phyloP scores from a whole-genome alignment of 306 rosid species.

The Morella rubra region DNA sequence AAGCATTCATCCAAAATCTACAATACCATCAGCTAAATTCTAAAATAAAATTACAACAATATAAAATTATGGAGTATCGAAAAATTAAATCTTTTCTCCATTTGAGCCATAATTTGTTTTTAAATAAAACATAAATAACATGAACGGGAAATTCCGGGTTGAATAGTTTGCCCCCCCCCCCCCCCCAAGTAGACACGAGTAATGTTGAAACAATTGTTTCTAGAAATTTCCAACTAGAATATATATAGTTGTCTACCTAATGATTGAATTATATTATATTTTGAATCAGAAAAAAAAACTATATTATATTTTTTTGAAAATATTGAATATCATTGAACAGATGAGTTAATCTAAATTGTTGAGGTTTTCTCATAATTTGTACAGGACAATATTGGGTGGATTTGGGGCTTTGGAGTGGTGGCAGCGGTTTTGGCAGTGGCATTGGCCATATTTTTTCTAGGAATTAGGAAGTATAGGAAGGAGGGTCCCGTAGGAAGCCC shows the following conservation, averaged over 20 bases:
- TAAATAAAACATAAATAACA: too few relatives aligned
- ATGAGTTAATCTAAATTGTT: not conserved
- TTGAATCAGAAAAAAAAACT: not conserved
- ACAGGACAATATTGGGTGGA: constrained; percentile 79
- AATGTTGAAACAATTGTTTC: not conserved
- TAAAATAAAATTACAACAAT: too few relatives aligned
- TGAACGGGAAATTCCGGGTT: too few relatives aligned
- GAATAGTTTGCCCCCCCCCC: constrained; percentile 64
- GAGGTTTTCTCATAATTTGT: not conserved
- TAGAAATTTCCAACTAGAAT: too few relatives aligned
- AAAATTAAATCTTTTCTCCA: too few relatives aligned
- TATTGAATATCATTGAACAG: not conserved
- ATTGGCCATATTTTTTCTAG: constrained; percentile 44
- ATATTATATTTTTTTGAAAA: not conserved
- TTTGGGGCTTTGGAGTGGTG: constrained; percentile 50
- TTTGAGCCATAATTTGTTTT: too few relatives aligned
- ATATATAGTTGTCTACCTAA: too few relatives aligned
- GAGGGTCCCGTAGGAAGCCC: constrained; percentile 59
- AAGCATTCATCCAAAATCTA: too few relatives aligned
- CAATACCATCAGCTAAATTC: too few relatives aligned
- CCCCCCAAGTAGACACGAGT: constrained; percentile 39
- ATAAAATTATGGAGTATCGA: too few relatives aligned
- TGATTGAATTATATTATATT: not conserved
- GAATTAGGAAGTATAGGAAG: constrained; percentile 48
- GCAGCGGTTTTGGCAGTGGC: constrained; percentile 56